A percentile compares a stretch with the other conserved stretches of the same genome.
These are phyloP conservation scores for Botrytis galanthina DNA, from an alignment of 2,329 filamentous ascomycete species.

Conservation along the genomic window DNA sequence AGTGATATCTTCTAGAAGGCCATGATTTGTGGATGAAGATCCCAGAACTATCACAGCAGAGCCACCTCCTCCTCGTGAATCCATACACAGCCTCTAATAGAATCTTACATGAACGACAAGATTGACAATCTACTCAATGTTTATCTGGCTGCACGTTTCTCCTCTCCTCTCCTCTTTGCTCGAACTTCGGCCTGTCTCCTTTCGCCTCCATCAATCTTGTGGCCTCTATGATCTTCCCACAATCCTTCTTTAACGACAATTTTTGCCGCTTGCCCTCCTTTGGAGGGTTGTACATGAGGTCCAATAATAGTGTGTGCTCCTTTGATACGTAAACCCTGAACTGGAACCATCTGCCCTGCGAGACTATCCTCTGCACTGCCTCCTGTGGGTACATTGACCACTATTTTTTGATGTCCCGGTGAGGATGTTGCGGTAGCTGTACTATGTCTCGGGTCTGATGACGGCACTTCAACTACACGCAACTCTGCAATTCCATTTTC, in stretches of 20 bases:
- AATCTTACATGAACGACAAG: constrained; percentile 32
- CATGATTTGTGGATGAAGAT: constrained; percentile 7
- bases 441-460: constrained; percentile 27
- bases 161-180: constrained; percentile 80
- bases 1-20: not conserved
- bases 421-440: constrained; percentile 51
- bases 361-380: constrained; percentile 40
- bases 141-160: constrained; percentile 48
- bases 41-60: constrained; percentile 15
- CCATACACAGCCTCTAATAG: constrained; percentile 30
- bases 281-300: constrained; percentile 68
- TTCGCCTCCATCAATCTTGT: constrained; percentile 96
- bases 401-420: constrained; percentile 51
- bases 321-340: constrained; percentile 65
- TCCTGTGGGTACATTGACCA: constrained; percentile 57
- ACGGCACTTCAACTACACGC: constrained; percentile 45
- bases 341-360: constrained; percentile 48
- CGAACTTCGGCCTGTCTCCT: constrained; percentile 80
- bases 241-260: constrained; percentile 79
- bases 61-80: constrained; percentile 17
- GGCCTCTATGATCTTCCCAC: constrained; percentile 85
- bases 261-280: constrained; percentile 61
- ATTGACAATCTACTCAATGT: constrained; percentile 25
- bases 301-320: constrained; percentile 70
- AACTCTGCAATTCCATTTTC: constrained; percentile 53